Base-by-base conservation (phyloP, 805 yeast species). In the Saturnispora hagleri region DNA sequence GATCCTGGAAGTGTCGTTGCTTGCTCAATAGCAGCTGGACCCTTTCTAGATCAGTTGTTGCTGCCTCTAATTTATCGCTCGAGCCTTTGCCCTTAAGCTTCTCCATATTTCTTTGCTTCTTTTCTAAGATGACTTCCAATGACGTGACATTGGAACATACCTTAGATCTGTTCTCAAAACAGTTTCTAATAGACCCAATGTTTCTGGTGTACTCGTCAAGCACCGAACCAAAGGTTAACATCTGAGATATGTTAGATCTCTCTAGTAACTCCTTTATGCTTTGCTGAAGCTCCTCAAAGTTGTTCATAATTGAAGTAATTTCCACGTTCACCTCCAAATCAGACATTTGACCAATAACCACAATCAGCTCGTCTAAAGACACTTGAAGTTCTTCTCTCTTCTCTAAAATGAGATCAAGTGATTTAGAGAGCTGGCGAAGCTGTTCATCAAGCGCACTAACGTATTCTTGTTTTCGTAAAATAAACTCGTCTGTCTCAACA, bases 151-250 rank as follows among this genome's bases (percentile, higher is more conserved):
- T 73, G 46, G 70, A 62, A 31, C 79, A 71, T 3, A 77, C 63
- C 57, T 81, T 86, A 52, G 80, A 75, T 58, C 98, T 76, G 52
- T 88, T 89, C 46, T 81, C 81, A 57, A 90, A 83, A 4, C 86
- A 81, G 45, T 80, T 76, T 57, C 84, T 78, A 33, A 89, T 77
- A 28, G 95, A 86, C 9, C 85, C 82, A 26, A 90, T 79, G 15
- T 83, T 71, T 47, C 98, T 76, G 47, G 82, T 72, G 64, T 93
- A 90, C 63, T 90, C 97, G 63, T 91, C 97, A 40, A 91, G 71
- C 0, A 96, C 87, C 26, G 86, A 79, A 2, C 96, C 96, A 46
- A 91, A 69, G 0, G 96, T 89, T 55, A 91, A 70, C 60, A 89
- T 80, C 58, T 91, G 97, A 65, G 88, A 96, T 67, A 86, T 67